phyloP scores from a whole-genome alignment of 2,329 filamentous ascomycete genomes.

The Alternaria rosae region DNA sequence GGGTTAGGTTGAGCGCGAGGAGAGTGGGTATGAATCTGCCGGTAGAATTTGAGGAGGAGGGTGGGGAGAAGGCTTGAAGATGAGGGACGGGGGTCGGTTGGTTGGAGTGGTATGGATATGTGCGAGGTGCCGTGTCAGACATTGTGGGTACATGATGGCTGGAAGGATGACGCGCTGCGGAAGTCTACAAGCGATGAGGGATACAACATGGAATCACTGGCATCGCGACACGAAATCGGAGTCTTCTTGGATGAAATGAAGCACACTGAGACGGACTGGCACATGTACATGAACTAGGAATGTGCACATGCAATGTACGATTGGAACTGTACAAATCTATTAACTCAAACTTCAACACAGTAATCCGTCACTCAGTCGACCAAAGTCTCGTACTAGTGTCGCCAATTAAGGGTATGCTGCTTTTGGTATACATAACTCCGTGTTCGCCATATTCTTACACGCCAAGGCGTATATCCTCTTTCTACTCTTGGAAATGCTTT shows the following conservation, averaged over 20 bases:
- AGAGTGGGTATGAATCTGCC: constrained; percentile 92
- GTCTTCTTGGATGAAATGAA: background rate
- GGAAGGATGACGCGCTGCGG: background rate
- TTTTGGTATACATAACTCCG: constrained; percentile 27
- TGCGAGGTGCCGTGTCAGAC: background rate
- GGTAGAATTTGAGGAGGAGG: constrained; percentile 58
- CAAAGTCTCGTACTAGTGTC: constrained; percentile 2
- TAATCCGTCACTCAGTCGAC: background rate
- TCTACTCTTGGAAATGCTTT: background rate
- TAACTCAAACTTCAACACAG: background rate
- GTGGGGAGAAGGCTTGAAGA: constrained; percentile 12
- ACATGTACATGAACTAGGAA: background rate
- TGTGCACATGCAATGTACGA: background rate
- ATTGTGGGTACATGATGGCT: background rate
- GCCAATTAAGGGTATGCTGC: constrained; percentile 28
- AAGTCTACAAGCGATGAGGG: background rate
- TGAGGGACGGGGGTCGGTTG: background rate
- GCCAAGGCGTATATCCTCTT: background rate
- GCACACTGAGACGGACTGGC: background rate
- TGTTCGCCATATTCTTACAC: constrained; percentile 9
- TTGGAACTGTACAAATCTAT: constrained; percentile 6
- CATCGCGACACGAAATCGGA: background rate
- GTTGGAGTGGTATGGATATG: background rate
- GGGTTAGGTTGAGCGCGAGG: constrained; percentile 81
- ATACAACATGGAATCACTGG: background rate